Conservation (phyloP, 1,284 basidiomycete genomes). For the Pulchroboletus neoregius region DNA sequence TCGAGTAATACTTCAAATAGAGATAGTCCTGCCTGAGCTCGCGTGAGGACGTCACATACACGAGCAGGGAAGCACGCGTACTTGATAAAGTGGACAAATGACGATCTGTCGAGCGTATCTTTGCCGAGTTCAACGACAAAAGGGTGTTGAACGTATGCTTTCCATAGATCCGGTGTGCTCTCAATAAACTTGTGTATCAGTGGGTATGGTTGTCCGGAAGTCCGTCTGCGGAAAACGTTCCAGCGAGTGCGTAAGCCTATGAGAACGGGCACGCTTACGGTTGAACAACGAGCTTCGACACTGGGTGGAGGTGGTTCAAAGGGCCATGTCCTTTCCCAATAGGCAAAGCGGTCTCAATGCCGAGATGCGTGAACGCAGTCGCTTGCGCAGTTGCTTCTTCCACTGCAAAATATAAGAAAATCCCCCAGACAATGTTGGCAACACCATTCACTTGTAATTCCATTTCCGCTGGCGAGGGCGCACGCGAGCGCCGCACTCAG, state of each 20-base stretch:
- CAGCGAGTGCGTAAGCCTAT: background rate
- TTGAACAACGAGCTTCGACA: constrained; percentile 50
- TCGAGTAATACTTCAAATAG: constrained; percentile 76
- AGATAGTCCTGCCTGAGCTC: constrained; percentile 66
- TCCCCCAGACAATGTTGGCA: background rate
- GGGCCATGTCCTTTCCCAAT: constrained; percentile 84
- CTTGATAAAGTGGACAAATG: constrained; percentile 87
- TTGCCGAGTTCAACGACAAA: constrained; percentile 75
- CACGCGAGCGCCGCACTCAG: constrained; percentile 81
- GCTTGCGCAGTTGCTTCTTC: constrained; percentile 57
- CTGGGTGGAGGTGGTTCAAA: constrained; percentile 79
- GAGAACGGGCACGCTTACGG: constrained; percentile 42
- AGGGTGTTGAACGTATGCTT: constrained; percentile 75
- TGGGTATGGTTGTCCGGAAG: constrained; percentile 59
- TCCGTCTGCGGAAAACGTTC: constrained; percentile 44
- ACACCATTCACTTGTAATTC: constrained; percentile 39
- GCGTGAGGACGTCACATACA: background rate
- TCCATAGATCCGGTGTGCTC: constrained; percentile 58
- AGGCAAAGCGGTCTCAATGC: constrained; percentile 67
- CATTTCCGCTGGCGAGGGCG: constrained; percentile 52
- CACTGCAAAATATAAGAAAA: constrained; percentile 38
- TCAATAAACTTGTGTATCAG: constrained; percentile 67
- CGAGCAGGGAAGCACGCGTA: constrained; percentile 31
- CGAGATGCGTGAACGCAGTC: constrained; percentile 71
- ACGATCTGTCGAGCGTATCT: constrained; percentile 61